phyloP scores from a whole-genome alignment of 495 filamentous ascomycete species.

The Penicillium fimorum region DNA sequence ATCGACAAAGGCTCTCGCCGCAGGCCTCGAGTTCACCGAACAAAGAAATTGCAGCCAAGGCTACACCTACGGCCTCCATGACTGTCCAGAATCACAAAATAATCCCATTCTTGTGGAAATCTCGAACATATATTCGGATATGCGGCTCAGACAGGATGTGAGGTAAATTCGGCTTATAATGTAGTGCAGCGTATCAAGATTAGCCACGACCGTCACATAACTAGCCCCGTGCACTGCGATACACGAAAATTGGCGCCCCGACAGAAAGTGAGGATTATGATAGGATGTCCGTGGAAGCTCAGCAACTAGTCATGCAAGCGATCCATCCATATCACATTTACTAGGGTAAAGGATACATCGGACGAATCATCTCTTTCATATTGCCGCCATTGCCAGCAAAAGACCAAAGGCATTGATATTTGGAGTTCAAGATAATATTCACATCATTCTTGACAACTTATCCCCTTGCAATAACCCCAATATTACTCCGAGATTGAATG shows the following conservation, averaged over 20 bases:
- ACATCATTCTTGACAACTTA: no score
- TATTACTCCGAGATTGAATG: no score
- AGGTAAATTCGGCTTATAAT: not conserved
- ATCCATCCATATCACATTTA: no score
- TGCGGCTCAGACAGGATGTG: not conserved
- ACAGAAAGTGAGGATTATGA: no score
- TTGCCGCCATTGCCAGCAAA: not conserved
- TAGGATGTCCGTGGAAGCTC: no score
- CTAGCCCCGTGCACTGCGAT: not conserved
- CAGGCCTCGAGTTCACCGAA: not conserved
- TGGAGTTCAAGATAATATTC: no score
- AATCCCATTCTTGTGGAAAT: not conserved
- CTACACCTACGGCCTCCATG: not conserved
- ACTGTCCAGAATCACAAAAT: not conserved
- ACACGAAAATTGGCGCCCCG: no score
- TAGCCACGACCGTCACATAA: not conserved
- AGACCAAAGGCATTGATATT: not conserved
- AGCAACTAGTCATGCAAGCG: no score
- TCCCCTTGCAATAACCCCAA: no score
- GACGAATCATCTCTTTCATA: not conserved
- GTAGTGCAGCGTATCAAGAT: not conserved
- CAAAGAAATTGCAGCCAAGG: not conserved
- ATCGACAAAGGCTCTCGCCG: not conserved
- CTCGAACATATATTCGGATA: not conserved
- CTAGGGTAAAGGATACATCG: not conserved